These are phyloP conservation scores for Fusarium compactum DNA, from an alignment of 2,329 filamentous ascomycete genomes.

Conservation along the genomic window DNA sequence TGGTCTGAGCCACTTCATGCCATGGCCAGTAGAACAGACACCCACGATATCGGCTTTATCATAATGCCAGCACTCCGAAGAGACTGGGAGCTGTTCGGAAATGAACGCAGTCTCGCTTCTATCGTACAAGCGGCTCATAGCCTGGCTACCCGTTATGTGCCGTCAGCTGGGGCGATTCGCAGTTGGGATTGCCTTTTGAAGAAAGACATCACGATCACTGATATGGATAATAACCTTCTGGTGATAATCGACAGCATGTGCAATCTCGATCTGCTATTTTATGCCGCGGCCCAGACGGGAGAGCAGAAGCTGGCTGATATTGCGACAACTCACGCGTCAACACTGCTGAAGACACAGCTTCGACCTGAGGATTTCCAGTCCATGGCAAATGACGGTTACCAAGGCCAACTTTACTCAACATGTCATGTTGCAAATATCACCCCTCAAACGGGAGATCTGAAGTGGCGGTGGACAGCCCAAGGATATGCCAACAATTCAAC, in stretches of 20 bases:
- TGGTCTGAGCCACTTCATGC: conserved; percentile 39
- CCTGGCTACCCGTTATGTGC: conserved; percentile 57
- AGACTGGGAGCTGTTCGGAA: conserved; percentile 61
- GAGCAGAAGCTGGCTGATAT: too few species aligned
- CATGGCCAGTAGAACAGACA: conserved; percentile 60
- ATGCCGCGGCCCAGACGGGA: conserved; percentile 43
- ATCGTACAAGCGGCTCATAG: conserved; percentile 59
- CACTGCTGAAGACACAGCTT: conserved; percentile 55
- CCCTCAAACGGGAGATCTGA: conserved; percentile 10
- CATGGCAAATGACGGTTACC: conserved; percentile 11
- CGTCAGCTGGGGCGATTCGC: conserved; percentile 57
- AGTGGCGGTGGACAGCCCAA: conserved; percentile 56
- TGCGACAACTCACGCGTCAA: conserved; percentile 53
- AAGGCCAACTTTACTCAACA: conserved; percentile 22
- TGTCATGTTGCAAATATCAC: conserved; percentile 60
- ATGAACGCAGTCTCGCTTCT: conserved; percentile 53
- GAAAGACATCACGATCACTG: conserved; percentile 36
- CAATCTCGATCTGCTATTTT: conserved; percentile 56
- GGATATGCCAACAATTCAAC: conserved; percentile 60
- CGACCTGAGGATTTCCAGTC: conserved; percentile 43
- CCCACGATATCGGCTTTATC: conserved; percentile 68
- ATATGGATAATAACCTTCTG: conserved; percentile 49
- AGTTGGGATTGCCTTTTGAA: conserved; percentile 60
- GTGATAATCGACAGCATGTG: conserved; percentile 59
- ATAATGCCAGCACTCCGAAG: conserved; percentile 60